Percentiles rank a stretch among this genome's conserved stretches.
phyloP scores from a whole-genome alignment of 2,329 filamentous ascomycete genomes.

The Hymenoscyphus salicellus region DNA sequence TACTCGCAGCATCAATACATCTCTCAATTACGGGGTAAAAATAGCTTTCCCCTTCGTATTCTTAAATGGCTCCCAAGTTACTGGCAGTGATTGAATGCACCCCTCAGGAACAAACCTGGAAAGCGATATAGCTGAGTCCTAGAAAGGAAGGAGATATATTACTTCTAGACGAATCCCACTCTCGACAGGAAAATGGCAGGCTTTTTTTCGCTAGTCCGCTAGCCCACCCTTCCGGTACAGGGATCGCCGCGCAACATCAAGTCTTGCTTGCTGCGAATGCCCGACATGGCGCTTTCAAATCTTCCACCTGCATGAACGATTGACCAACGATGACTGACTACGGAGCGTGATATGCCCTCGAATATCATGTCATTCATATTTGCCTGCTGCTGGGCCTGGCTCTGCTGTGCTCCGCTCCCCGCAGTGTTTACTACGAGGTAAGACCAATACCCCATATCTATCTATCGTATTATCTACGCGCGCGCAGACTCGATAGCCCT shows the following conservation, averaged over 20 bases:
- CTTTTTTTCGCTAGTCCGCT: background rate
- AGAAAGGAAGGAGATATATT: background rate
- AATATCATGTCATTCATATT: too few relatives aligned
- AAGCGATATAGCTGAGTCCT: background rate
- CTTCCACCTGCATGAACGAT: conserved; percentile 1
- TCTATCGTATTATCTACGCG: too few relatives aligned
- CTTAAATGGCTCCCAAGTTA: background rate
- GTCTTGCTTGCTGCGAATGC: background rate
- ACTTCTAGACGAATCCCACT: background rate
- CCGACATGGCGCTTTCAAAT: background rate
- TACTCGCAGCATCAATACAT: background rate
- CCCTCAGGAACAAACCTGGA: background rate
- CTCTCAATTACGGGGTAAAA: background rate
- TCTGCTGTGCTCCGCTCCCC: too few relatives aligned
- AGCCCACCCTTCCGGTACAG: background rate
- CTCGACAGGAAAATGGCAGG: background rate
- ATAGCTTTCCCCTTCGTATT: conserved; percentile 8
- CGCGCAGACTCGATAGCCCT: too few relatives aligned
- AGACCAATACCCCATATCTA: too few relatives aligned
- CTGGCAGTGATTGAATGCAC: background rate
- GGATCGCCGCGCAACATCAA: background rate
- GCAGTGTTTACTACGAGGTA: too few relatives aligned
- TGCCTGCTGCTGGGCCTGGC: too few relatives aligned
- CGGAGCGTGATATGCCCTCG: background rate
- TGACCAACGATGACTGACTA: background rate